Conservation (phyloP, 2,329 filamentous ascomycete species). For the Akanthomyces lecanii region DNA sequence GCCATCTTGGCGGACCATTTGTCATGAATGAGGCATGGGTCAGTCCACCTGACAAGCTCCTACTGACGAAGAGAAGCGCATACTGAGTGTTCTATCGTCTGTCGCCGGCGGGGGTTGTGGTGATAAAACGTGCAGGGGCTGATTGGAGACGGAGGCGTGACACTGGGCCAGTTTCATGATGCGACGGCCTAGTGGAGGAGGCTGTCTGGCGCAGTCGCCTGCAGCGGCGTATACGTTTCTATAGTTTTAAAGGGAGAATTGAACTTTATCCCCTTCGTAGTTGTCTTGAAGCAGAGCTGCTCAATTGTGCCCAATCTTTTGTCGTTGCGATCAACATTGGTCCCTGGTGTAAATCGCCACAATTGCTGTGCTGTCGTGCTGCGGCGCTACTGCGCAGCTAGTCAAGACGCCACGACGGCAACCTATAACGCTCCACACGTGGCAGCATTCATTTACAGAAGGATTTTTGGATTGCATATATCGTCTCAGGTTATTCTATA, state of each 20-base stretch:
- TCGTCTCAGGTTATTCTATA: not conserved
- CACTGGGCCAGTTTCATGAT: conserved; percentile 14
- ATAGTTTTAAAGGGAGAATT: not conserved
- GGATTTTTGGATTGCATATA: not conserved
- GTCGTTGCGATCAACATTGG: too few species aligned
- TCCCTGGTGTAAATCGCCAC: too few species aligned
- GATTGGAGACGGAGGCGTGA: conserved; percentile 13
- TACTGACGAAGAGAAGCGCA: not conserved
- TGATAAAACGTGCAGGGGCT: conserved; percentile 3
- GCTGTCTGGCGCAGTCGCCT: not conserved
- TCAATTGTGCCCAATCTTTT: too few species aligned
- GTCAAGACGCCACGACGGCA: too few species aligned
- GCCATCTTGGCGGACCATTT: not conserved
- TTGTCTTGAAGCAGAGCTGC: too few species aligned
- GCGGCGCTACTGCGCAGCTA: too few species aligned
- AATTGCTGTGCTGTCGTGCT: too few species aligned
- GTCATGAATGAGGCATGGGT: too few species aligned
- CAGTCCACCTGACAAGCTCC: too few species aligned
- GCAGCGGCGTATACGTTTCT: not conserved
- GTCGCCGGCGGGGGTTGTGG: not conserved
- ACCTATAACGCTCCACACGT: too few species aligned
- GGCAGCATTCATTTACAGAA: not conserved
- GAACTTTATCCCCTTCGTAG: not conserved
- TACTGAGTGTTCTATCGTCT: not conserved
- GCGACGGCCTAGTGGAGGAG: conserved; percentile 8